A percentile compares a stretch with the other conserved stretches of the same genome.
Evolutionary conservation across 495 filamentous ascomycete species (phyloP).

Genomic region (Platismatia glauca): DNA sequence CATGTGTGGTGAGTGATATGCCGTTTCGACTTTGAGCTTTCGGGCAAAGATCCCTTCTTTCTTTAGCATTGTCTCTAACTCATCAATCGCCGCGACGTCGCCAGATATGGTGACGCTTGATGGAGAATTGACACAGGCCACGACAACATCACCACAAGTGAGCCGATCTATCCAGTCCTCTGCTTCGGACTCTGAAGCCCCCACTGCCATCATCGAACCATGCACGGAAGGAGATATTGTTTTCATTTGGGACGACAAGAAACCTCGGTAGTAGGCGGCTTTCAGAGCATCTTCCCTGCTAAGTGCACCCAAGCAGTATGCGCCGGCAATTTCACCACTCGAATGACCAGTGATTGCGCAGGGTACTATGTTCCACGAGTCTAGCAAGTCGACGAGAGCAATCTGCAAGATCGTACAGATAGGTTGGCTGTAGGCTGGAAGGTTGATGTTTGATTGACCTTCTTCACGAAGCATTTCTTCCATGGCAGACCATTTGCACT

Average conservation of each 20-base stretch:
- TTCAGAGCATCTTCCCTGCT: conserved; percentile 25
- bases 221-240: neutral
- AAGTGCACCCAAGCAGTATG: conserved; percentile 28
- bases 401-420: conserved; percentile 38
- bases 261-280: conserved; percentile 28
- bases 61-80: conserved; percentile 27
- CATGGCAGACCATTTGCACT: conserved; percentile 25
- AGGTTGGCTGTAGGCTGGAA: conserved; percentile 31
- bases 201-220: conserved; percentile 34
- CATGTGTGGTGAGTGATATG: conserved; percentile 43
- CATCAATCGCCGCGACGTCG: conserved; percentile 23
- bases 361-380: conserved; percentile 29
- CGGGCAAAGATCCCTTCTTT: conserved; percentile 30
- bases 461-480: conserved; percentile 13
- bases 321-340: conserved; percentile 36
- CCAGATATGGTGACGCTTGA: conserved; percentile 33
- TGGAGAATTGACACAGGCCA: conserved; percentile 35
- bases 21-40: conserved; percentile 34
- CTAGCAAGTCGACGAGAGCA: conserved; percentile 34
- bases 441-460: conserved; percentile 21
- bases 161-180: conserved; percentile 14
- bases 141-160: conserved; percentile 3
- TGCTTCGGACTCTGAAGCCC: conserved; percentile 21
- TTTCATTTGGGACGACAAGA: conserved; percentile 18
- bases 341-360: conserved; percentile 34